Conservation (phyloP, 257 asterid genomes). For the Ballota nigra region DNA sequence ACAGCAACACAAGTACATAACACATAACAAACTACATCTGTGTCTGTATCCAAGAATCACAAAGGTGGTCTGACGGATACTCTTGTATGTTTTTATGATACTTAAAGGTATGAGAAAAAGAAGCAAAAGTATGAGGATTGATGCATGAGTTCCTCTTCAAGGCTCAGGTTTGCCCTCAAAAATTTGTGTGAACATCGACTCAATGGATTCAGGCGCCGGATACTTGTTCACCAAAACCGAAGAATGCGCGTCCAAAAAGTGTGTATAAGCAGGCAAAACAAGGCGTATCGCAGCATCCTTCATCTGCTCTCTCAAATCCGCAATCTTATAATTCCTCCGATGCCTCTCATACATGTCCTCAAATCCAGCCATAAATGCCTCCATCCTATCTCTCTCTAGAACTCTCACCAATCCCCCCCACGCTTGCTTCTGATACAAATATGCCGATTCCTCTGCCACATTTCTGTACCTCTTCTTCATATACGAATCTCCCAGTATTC, state of each 20-base stretch:
- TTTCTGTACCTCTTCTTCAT: conserved; percentile 58
- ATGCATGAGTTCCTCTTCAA: too few species aligned
- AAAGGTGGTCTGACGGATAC: too few species aligned
- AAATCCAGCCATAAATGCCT: conserved; percentile 47
- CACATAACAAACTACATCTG: too few species aligned
- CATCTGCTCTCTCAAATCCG: conserved; percentile 80
- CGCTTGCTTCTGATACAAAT: conserved; percentile 67
- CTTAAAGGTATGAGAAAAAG: too few species aligned
- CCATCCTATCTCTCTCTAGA: conserved; percentile 50
- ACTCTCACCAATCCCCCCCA: conserved; percentile 61
- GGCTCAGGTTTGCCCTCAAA: conserved; percentile 35
- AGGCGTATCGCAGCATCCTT: conserved; percentile 53
- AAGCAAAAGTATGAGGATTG: too few species aligned
- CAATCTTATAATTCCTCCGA: conserved; percentile 45
- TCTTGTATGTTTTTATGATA: too few species aligned
- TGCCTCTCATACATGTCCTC: conserved; percentile 57
- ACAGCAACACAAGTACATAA: too few species aligned
- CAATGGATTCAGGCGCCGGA: conserved; percentile 40
- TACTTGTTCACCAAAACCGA: conserved; percentile 32
- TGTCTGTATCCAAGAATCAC: too few species aligned
- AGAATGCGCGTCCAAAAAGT: conserved; percentile 39
- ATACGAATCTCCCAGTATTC: conserved; percentile 57
- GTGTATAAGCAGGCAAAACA: conserved; percentile 52
- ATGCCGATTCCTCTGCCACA: conserved; percentile 73
- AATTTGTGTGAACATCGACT: conserved; percentile 39